Percentiles rank a stretch among this genome's conserved stretches.
These are phyloP conservation scores for Apiospora kogelbergensis DNA, from an alignment of 2,329 filamentous ascomycete species.

Conservation along the genomic window DNA sequence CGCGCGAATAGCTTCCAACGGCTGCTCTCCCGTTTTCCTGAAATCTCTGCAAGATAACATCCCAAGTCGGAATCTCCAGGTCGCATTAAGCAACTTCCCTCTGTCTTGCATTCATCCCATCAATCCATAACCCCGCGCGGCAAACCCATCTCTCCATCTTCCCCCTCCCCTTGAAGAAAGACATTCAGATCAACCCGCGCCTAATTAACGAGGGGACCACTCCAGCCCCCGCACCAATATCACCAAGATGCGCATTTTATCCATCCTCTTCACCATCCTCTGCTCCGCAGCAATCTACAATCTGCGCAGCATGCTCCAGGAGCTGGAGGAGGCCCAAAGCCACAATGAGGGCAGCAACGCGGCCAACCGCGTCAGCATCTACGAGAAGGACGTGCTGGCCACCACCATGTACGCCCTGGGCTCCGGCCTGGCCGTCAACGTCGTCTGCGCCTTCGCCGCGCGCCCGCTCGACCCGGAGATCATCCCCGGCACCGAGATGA, in stretches of 20 bases:
- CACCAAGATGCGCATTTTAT: slow-evolving; percentile 4
- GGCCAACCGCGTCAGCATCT: not conserved
- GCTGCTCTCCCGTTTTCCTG: not conserved
- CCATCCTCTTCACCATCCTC: slow-evolving; percentile 7
- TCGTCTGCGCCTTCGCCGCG: slow-evolving; percentile 13
- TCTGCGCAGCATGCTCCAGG: not conserved
- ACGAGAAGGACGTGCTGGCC: slow-evolving; percentile 12
- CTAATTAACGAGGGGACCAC: not conserved
- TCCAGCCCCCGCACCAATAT: not conserved
- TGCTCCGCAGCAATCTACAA: not conserved
- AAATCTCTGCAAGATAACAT: not conserved
- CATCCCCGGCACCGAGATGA: slow-evolving; percentile 11
- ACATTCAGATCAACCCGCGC: not conserved
- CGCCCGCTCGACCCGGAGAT: slow-evolving; percentile 13
- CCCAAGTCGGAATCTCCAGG: not conserved
- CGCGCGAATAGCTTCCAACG: not conserved
- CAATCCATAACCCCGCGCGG: not conserved
- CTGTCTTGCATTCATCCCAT: not conserved
- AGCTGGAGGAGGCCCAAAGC: not conserved
- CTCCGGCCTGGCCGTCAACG: slow-evolving; percentile 12
- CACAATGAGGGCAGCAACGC: not conserved
- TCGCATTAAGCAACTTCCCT: not conserved
- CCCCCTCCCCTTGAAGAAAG: not conserved
- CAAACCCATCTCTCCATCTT: not conserved
- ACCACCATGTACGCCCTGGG: slow-evolving; percentile 11